phyloP scores from a whole-genome alignment of 2,329 filamentous ascomycete genomes.

The Stagonosporopsis tanaceti region DNA sequence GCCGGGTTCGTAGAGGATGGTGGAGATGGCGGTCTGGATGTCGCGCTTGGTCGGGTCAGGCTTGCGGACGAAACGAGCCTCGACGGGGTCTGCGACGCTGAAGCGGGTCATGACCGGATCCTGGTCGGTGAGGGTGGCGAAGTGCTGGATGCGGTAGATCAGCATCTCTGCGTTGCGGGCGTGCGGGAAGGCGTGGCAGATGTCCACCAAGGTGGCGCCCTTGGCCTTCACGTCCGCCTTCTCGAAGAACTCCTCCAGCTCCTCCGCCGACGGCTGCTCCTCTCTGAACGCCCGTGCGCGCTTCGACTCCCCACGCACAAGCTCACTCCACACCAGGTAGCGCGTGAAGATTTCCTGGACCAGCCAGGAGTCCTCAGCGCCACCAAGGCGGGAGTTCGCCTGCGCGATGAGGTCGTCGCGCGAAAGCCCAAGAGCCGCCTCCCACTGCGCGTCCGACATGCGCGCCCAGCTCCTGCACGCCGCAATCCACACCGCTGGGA shows the following conservation, averaged over 20 bases:
- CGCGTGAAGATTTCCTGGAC: constrained; percentile 1
- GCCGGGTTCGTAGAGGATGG: not conserved
- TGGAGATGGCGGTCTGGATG: not conserved
- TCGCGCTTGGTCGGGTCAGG: not conserved
- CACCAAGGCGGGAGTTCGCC: not conserved
- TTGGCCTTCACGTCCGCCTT: not conserved
- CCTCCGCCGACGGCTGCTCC: not conserved
- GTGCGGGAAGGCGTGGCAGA: constrained; percentile 10
- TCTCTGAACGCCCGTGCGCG: not conserved
- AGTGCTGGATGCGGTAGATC: constrained; percentile 10
- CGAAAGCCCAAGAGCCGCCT: not conserved
- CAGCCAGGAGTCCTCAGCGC: not conserved
- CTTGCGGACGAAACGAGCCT: not conserved
- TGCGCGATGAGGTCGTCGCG: not conserved
- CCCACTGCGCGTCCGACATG: not conserved
- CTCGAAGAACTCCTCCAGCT: constrained; percentile 1
- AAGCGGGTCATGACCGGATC: not conserved
- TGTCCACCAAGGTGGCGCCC: constrained; percentile 3
- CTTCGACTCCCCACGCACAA: not conserved
- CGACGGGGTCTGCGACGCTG: not conserved
- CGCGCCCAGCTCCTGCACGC: not conserved
- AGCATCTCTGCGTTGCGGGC: constrained; percentile 6
- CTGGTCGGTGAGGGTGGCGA: not conserved
- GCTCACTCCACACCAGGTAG: constrained; percentile 2
- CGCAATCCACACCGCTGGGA: not conserved